Evolutionary conservation across 495 filamentous ascomycete genomes (phyloP).

Genomic region (Articulospora tetracladia): DNA sequence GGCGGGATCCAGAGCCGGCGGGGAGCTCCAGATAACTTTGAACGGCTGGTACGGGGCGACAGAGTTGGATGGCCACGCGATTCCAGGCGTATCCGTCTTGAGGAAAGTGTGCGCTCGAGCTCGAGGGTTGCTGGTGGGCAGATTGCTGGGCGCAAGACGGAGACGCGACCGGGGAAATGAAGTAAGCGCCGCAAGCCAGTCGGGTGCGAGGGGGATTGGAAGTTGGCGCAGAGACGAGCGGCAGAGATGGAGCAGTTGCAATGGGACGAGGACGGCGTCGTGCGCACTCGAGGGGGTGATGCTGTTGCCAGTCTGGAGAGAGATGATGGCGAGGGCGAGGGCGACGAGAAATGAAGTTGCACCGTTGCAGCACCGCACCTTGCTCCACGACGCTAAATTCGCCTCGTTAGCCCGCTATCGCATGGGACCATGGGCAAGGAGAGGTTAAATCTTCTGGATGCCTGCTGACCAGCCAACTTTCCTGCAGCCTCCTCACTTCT

Average conservation of each 20-base stretch:
- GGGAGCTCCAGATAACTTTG: neutral
- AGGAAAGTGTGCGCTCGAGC: neutral
- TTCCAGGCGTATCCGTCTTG: neutral
- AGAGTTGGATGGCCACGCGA: neutral
- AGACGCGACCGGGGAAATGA: constrained; percentile 19
- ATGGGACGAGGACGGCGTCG: constrained; percentile 6
- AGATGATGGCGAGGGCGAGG: neutral
- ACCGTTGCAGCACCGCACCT: neutral
- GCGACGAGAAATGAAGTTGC: neutral
- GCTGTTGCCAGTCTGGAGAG: constrained; percentile 9
- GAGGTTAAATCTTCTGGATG: constrained; percentile 4
- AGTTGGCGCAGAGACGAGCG: constrained; percentile 3
- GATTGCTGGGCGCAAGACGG: constrained; percentile 13
- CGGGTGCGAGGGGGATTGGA: neutral
- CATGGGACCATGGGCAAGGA: too few relatives aligned
- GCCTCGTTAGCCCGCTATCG: neutral
- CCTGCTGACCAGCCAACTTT: constrained; percentile 14
- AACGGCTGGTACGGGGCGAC: neutral
- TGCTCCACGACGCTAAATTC: neutral
- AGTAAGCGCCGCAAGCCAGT: constrained; percentile 6
- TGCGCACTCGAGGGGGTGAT: constrained; percentile 3
- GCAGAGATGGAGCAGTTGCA: neutral
- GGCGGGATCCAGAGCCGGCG: neutral
- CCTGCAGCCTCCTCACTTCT: too few relatives aligned
- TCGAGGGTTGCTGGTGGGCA: neutral